Evolutionary conservation across 208 protist species (phyloP).

Genomic region (Strigomonas galati): DNA sequence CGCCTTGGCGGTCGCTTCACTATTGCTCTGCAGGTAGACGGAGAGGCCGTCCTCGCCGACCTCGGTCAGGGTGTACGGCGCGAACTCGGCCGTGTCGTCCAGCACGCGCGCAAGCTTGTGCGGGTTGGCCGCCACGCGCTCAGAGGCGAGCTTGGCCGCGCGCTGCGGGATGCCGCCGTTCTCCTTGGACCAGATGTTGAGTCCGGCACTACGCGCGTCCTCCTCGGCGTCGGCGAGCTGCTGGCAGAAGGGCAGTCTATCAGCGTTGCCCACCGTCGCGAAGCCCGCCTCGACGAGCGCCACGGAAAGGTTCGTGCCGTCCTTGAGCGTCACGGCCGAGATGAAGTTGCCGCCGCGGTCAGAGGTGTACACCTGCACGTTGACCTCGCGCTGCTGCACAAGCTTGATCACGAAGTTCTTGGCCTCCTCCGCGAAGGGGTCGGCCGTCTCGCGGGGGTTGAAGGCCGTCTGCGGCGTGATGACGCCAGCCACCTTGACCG

Average conservation of each 20-base stretch:
- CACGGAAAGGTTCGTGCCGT: conserved; percentile 76
- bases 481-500: conserved; percentile 78
- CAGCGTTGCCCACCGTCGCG: conserved; percentile 73
- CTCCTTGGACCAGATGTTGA: conserved; percentile 54
- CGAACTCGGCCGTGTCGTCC: conserved; percentile 45
- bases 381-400: conserved; percentile 78
- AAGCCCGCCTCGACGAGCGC: conserved; percentile 68
- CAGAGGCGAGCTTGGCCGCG: conserved; percentile 57
- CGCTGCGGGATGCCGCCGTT: conserved; percentile 53
- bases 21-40: conserved; percentile 65
- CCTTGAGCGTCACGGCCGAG: conserved; percentile 43
- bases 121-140: conserved; percentile 38
- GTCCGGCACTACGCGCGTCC: conserved; percentile 45
- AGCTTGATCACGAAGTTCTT: conserved; percentile 63
- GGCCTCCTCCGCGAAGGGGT: conserved; percentile 73
- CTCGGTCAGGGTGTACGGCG: conserved; percentile 54
- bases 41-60: conserved; percentile 71
- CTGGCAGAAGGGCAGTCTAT: conserved; percentile 64
- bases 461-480: conserved; percentile 67
- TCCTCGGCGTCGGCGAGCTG: conserved; percentile 71
- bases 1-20: conserved; percentile 33
- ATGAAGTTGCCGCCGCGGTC: conserved; percentile 89
- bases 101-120: conserved; percentile 29
- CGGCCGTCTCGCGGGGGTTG: conserved; percentile 27
- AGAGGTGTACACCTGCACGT: conserved; percentile 78